Conservation (phyloP, 768 basidiomycete species). For the Kwoniella heveanensis region DNA sequence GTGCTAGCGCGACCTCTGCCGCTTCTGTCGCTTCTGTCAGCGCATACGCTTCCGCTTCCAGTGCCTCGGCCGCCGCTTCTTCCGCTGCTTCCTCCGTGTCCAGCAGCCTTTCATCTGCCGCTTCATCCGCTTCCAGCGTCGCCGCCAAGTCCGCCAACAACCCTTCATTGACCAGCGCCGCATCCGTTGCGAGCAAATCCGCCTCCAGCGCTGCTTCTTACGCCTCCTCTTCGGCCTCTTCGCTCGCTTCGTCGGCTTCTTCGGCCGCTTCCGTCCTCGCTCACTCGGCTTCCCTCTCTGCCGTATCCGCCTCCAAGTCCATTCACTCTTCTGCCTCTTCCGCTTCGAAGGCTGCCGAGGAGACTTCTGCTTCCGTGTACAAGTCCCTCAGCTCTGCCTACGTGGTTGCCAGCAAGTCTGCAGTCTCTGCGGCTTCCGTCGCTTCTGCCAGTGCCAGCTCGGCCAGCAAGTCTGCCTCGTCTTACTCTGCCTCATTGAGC, state of each 20-base stretch:
- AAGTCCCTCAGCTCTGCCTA: slow-evolving; percentile 40
- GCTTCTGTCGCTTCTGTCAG: slow-evolving; percentile 50
- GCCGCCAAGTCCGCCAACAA: slow-evolving; percentile 51
- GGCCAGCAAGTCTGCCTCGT: slow-evolving; percentile 40
- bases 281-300: slow-evolving; percentile 48
- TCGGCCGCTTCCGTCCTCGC: slow-evolving; percentile 45
- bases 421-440: slow-evolving; percentile 35
- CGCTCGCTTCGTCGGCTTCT: slow-evolving; percentile 50
- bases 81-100: slow-evolving; percentile 51
- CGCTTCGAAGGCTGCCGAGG: slow-evolving; percentile 38
- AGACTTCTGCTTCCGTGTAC: slow-evolving; percentile 39
- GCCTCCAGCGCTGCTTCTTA: slow-evolving; percentile 48
- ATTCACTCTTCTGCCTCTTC: slow-evolving; percentile 44
- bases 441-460: slow-evolving; percentile 41
- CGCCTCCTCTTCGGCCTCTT: slow-evolving; percentile 51
- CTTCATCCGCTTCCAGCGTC: slow-evolving; percentile 44
- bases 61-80: slow-evolving; percentile 44
- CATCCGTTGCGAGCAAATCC: slow-evolving; percentile 53
- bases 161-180: slow-evolving; percentile 42
- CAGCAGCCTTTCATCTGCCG: slow-evolving; percentile 46
- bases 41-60: slow-evolving; percentile 51
- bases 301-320: slow-evolving; percentile 42
- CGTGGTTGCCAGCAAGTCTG: slow-evolving; percentile 45
- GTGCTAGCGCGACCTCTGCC: slow-evolving; percentile 51
- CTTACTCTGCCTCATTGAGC: slow-evolving; percentile 48